Evolutionary conservation across 2,329 filamentous ascomycete species (phyloP).

Genomic region (Diaporthe helianthi): DNA sequence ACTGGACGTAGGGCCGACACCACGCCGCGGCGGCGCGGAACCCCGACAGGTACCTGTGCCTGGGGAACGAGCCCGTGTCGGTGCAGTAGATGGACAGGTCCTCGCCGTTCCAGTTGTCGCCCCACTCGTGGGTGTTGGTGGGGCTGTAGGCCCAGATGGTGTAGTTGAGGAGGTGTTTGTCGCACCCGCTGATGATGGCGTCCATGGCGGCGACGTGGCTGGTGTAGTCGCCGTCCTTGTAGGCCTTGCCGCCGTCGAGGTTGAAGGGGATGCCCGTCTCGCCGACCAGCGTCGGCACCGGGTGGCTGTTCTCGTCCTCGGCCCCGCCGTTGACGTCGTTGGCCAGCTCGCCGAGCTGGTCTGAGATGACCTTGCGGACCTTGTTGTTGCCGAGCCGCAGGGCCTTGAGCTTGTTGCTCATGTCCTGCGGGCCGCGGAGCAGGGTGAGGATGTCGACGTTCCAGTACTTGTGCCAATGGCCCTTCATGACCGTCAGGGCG

Average conservation of each 20-base stretch:
- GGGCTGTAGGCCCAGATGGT: constrained; percentile 38
- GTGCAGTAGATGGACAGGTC: constrained; percentile 38
- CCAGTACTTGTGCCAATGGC: constrained; percentile 39
- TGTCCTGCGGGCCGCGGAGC: constrained; percentile 36
- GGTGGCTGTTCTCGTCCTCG: not conserved
- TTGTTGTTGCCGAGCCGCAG: constrained; percentile 36
- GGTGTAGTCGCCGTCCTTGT: constrained; percentile 37
- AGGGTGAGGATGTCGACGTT: constrained; percentile 39
- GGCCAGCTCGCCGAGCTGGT: constrained; percentile 37
- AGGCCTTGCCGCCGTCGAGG: constrained; percentile 37
- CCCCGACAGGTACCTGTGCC: constrained; percentile 31
- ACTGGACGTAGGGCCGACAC: constrained; percentile 37
- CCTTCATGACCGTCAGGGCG: constrained; percentile 38
- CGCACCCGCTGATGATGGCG: constrained; percentile 37
- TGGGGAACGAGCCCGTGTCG: constrained; percentile 38
- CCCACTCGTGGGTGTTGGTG: constrained; percentile 39
- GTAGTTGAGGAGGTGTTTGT: constrained; percentile 37
- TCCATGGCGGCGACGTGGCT: constrained; percentile 38
- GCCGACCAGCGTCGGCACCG: constrained; percentile 36
- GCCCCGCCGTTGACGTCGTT: constrained; percentile 31
- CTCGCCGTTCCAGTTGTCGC: constrained; percentile 40
- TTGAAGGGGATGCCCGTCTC: constrained; percentile 40
- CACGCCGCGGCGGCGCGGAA: constrained; percentile 36
- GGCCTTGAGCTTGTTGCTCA: constrained; percentile 36
- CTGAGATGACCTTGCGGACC: constrained; percentile 36